Evolutionary conservation across 169 alveolate species (phyloP), one percentile per base, ranked within the genome.

Genomic region (Plasmodium vinckei): DNA sequence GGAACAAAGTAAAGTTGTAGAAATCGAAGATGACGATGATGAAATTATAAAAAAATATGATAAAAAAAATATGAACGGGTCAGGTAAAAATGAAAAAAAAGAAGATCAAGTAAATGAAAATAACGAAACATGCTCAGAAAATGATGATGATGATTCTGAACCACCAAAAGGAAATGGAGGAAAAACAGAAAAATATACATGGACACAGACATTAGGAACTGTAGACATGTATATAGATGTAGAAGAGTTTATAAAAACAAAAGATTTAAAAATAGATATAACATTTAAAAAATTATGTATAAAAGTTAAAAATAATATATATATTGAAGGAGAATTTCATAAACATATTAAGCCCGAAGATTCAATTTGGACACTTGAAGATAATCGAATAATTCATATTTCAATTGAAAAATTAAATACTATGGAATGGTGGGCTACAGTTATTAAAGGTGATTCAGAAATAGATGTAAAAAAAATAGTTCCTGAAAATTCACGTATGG

Each of bases 391-490:
- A 10, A 91, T 98, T 15, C 97, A 95, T 59, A 77, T 98, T 17
- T 94, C 96, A 33, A 87, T 98, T 42, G 99, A 97, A 60, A 98
- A 98, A 89, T 91, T 87, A 53, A 98, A 98, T 82, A 92, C 84
- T 12, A 95, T 96, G 97, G 95, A 96, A 70, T 98, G 99, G 99
- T 98, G 99, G 99, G 87, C 97, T 19, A 95, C 99, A 27, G 99
- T 96, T 7, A 82, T 98, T 53, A 96, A 95, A 73, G 99, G 99
- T 13, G 98, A 97, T 88, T 95, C 97, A 1, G 98, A 97, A 92
- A 98, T 98, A 75, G 99, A 98, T 92, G 98, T 99, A 39, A 94
- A 96, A 87, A 98, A 97, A 88, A 97, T 98, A 54, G 99, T 98
- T 17, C 99, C 99, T 15, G 99, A 98, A 94, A 98, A 98, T 92